A percentile compares a stretch with the other conserved stretches of the same genome.
Evolutionary conservation across 768 basidiomycete species (phyloP).

Genomic region (Termitomyces sp.): DNA sequence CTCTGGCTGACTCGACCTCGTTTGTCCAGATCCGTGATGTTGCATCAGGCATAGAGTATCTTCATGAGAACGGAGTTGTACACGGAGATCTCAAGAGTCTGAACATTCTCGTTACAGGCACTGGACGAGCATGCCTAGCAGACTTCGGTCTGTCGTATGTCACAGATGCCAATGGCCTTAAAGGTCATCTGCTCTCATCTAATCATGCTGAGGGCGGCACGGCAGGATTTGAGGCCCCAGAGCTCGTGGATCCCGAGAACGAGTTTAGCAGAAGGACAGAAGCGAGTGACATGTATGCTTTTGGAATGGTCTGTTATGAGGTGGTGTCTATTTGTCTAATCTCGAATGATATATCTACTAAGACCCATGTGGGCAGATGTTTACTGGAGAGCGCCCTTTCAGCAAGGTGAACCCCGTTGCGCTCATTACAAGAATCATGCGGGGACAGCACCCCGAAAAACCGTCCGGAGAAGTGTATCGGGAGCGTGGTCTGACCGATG

Average conservation of each 20-base stretch:
- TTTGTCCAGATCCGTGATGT: conserved; percentile 15
- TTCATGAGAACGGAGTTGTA: conserved; percentile 30
- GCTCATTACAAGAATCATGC: background rate
- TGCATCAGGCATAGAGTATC: conserved; percentile 27
- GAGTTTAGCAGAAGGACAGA: conserved; percentile 6
- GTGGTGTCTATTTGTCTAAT: background rate
- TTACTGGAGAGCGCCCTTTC: conserved; percentile 1
- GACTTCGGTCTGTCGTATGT: conserved; percentile 42
- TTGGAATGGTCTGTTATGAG: conserved; percentile 16
- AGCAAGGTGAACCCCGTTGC: background rate
- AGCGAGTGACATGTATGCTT: conserved; percentile 16
- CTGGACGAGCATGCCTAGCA: conserved; percentile 38
- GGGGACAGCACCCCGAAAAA: background rate
- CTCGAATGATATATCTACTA: conserved; percentile 2
- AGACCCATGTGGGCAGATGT: background rate
- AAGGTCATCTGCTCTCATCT: conserved; percentile 15
- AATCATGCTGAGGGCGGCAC: conserved; percentile 21
- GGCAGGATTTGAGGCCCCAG: conserved; percentile 30
- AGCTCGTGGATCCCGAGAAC: conserved; percentile 23
- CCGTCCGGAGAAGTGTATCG: background rate
- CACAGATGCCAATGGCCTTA: conserved; percentile 14
- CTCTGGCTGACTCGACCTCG: conserved; percentile 9
- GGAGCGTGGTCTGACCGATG: conserved; percentile 6
- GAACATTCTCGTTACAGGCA: conserved; percentile 40
- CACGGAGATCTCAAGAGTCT: conserved; percentile 48